Conservation (phyloP, 805 yeast species). For the Lipomyces starkeyi region DNA sequence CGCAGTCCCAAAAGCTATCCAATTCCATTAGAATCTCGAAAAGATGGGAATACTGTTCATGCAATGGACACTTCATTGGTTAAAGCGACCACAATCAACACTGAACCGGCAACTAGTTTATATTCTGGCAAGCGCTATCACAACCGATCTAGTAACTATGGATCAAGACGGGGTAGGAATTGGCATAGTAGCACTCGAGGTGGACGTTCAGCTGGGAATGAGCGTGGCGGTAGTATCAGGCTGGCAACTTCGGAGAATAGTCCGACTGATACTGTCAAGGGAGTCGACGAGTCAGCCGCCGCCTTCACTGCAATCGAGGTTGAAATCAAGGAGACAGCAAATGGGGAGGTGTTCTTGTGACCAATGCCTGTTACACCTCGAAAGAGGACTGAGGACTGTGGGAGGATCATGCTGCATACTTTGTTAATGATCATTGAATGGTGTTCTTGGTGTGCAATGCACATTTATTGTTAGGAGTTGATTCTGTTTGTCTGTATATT, state of each 20-base stretch:
- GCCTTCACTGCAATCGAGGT: background rate
- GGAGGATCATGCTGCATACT: background rate
- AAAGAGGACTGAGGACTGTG: background rate
- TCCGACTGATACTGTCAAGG: background rate
- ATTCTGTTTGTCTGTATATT: background rate
- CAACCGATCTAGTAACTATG: constrained; percentile 3
- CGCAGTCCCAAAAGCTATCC: constrained; percentile 1
- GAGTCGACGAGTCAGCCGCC: background rate
- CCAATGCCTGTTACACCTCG: background rate
- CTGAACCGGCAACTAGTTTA: background rate
- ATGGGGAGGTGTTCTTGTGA: background rate
- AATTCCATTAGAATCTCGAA: background rate
- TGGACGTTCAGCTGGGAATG: background rate
- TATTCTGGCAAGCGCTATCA: constrained; percentile 6
- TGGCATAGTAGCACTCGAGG: constrained; percentile 1
- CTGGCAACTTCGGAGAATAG: background rate
- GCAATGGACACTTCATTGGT: background rate
- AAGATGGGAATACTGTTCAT: background rate
- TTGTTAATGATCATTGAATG: background rate
- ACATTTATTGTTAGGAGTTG: background rate
- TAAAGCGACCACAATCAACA: constrained; percentile 4
- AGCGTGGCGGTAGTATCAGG: background rate
- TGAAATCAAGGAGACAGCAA: background rate
- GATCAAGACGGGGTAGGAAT: constrained; percentile 5
- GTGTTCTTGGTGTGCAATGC: background rate